Evolutionary conservation across 2,329 filamentous ascomycete genomes (phyloP), one percentile per base, ranked within the genome.

Genomic region (Aspergillus sojae): DNA sequence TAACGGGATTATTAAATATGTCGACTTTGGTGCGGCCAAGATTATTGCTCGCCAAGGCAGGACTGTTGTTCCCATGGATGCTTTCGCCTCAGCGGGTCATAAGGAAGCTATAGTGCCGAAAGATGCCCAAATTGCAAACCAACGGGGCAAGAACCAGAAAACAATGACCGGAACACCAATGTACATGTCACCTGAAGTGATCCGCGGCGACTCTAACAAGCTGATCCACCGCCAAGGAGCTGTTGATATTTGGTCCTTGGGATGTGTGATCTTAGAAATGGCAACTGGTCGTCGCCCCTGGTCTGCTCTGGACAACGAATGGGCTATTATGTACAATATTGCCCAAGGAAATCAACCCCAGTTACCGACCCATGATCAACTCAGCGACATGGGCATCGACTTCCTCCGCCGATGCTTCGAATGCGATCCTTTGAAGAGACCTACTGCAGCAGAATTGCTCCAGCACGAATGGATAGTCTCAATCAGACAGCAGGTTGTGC

Each of bases 271-370:
- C 68, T 86, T 97, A 48, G 95, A 99, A 79, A 98, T 99, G 94
- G 93, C 93, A 4, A 99, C 95, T 0, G 95, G 95, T 23, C 88
- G 93, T 66, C 89, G 94, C 19, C 95, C 95, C 1, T 99, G 95
- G 95, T 93, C 93, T 30, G 93, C 90, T 68, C 88, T 98, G 54
- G 95, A 99, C 81, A 99, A 99, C 75, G 95, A 99, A 79, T 99
- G 94, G 93, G 95, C 95, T 48, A 98, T 99, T 81, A 99, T 99
- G 95, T 99, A 97, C 85, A 98, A 98, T 82, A 99, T 99, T 74
- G 95, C 95, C 1, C 94, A 97, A 76, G 95, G 95, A 68, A 96
- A 97, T 72, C 91, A 93, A 56, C 95, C 95, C 6, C 90, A 93
- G 75, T 84, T 97, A 61, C 95, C 95, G 1, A 85, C 87, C 0